Evolutionary conservation across 2,329 filamentous ascomycete species (phyloP).

Genomic region (Beauveria sp.): DNA sequence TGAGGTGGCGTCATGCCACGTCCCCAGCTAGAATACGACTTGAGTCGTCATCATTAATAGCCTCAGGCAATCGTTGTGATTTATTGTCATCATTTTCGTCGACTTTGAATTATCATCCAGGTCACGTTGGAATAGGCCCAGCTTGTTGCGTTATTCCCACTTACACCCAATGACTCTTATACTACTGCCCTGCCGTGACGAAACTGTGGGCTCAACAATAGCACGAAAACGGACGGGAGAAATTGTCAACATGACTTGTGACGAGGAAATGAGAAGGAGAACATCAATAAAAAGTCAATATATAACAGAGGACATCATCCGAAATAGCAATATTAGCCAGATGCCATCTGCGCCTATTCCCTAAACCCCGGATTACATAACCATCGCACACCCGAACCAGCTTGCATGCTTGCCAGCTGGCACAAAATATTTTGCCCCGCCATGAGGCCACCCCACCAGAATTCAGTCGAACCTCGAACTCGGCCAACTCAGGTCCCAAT

Average conservation of each 20-base stretch:
- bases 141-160: neutral
- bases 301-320: no score
- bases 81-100: neutral
- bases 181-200: neutral
- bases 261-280: no score
- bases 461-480: neutral
- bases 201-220: no score
- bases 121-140: neutral
- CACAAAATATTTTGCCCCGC: slow-evolving; percentile 14
- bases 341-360: neutral
- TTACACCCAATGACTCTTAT: neutral
- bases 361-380: slow-evolving; percentile 10
- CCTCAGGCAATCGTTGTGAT: neutral
- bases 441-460: slow-evolving; percentile 12
- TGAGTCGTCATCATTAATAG: neutral
- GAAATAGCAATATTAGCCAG: no score
- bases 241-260: no score
- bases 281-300: no score
- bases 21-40: neutral
- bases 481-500: slow-evolving; percentile 1
- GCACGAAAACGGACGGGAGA: no score
- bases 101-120: neutral
- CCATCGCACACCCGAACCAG: neutral
- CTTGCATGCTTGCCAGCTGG: neutral
- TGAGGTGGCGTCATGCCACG: slow-evolving; percentile 2